phyloP scores from a whole-genome alignment of 1,139 yeast genomes.

The Saccharomycopsis phalli region DNA sequence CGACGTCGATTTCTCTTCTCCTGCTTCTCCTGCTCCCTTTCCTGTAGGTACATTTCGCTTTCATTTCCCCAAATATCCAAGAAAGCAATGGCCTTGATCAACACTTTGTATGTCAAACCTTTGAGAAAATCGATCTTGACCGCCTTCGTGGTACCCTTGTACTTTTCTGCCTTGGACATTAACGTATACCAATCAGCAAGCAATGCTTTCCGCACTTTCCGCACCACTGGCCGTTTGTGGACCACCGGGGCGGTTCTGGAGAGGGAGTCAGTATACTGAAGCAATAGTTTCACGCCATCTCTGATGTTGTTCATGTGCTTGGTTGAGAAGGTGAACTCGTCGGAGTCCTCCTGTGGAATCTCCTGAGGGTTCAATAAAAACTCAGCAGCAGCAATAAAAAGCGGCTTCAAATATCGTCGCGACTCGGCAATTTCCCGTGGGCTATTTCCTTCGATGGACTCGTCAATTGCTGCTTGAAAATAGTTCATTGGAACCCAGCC shows the following conservation, averaged over 20 bases:
- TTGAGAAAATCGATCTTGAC: slow-evolving; percentile 64
- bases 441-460: slow-evolving; percentile 23
- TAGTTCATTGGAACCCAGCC: slow-evolving; percentile 98
- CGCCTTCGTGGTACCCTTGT: slow-evolving; percentile 59
- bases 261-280: slow-evolving; percentile 75
- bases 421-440: slow-evolving; percentile 30
- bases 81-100: slow-evolving; percentile 64
- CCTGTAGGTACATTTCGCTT: slow-evolving; percentile 29
- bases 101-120: slow-evolving; percentile 63
- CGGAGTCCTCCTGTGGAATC: slow-evolving; percentile 25
- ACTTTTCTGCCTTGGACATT: slow-evolving; percentile 80
- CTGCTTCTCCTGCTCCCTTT: slow-evolving; percentile 25
- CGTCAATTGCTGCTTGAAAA: slow-evolving; percentile 54
- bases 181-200: slow-evolving; percentile 88
- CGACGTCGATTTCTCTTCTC: slow-evolving; percentile 11
- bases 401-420: slow-evolving; percentile 45
- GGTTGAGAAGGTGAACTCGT: slow-evolving; percentile 25
- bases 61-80: slow-evolving; percentile 70
- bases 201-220: slow-evolving; percentile 68
- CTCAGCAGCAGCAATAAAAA: slow-evolving; percentile 67
- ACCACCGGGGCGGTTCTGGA: slow-evolving; percentile 79
- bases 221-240: slow-evolving; percentile 55
- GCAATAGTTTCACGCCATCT: slow-evolving; percentile 71
- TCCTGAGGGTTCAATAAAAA: slow-evolving; percentile 65
- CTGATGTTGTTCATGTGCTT: slow-evolving; percentile 49